These are phyloP conservation scores for Salix udensis DNA, from an alignment of 345 rosid genomes.

Conservation along the genomic window DNA sequence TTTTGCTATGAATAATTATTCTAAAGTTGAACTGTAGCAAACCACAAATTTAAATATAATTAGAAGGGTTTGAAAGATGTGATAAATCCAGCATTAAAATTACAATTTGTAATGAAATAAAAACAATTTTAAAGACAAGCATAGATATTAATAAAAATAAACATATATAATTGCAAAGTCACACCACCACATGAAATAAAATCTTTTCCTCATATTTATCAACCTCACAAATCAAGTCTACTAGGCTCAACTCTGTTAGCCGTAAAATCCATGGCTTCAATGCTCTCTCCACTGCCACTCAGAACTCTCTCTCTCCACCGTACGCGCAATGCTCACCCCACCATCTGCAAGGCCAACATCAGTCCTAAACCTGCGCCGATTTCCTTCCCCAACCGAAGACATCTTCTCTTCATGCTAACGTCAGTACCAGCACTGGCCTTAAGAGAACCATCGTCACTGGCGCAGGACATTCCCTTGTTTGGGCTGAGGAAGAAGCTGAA, in stretches of 20 bases:
- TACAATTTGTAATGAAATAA: too few species aligned
- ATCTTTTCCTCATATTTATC: too few species aligned
- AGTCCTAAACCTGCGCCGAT: slow-evolving; percentile 23
- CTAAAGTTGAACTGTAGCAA: too few species aligned
- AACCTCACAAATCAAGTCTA: not conserved
- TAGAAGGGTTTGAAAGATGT: too few species aligned
- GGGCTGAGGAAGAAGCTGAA: slow-evolving; percentile 71
- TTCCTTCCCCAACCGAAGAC: slow-evolving; percentile 39
- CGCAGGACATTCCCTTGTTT: slow-evolving; percentile 63
- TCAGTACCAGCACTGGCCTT: slow-evolving; percentile 40
- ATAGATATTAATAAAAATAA: too few species aligned
- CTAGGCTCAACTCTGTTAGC: not conserved
- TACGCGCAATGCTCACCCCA: slow-evolving; percentile 21
- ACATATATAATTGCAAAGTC: too few species aligned
- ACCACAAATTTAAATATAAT: too few species aligned
- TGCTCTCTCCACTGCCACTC: slow-evolving; percentile 25
- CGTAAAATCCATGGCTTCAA: slow-evolving; percentile 44
- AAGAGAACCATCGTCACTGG: slow-evolving; percentile 37
- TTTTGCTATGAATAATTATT: too few species aligned
- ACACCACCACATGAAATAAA: too few species aligned
- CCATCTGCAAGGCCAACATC: slow-evolving; percentile 24
- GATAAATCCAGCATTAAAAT: too few species aligned
- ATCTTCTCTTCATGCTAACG: slow-evolving; percentile 50
- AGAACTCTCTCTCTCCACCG: slow-evolving; percentile 20
- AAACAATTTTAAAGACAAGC: too few species aligned